Conservation (phyloP, 345 rosid species). For the Raphanus sativus region DNA sequence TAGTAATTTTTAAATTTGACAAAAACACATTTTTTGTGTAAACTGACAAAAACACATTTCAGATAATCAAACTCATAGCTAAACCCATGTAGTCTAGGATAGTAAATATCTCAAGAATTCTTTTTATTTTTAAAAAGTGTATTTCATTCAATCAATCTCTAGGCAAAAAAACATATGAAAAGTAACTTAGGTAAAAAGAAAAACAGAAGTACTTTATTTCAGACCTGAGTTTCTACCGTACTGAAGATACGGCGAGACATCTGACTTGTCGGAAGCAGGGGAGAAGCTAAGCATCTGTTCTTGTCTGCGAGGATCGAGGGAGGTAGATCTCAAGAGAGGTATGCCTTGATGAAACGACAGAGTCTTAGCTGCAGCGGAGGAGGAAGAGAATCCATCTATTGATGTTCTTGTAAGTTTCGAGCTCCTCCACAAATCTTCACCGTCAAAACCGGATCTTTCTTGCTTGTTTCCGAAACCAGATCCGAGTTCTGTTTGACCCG, state of each 20-base stretch:
- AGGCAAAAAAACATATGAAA: not conserved
- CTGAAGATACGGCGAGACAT: constrained; percentile 41
- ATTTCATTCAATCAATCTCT: not conserved
- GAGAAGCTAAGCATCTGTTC: constrained; percentile 64
- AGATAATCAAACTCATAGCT: not conserved
- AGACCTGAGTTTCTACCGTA: constrained; percentile 52
- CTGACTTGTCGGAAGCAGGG: constrained; percentile 48
- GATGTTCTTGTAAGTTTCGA: constrained; percentile 46
- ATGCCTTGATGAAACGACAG: constrained; percentile 49
- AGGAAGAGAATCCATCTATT: constrained; percentile 35
- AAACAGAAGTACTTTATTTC: constrained; percentile 12
- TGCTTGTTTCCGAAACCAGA: constrained; percentile 47
- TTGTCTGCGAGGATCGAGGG: constrained; percentile 40
- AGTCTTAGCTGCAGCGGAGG: constrained; percentile 30
- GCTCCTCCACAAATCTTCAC: constrained; percentile 48
- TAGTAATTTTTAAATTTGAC: not conserved
- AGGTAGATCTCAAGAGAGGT: constrained; percentile 59
- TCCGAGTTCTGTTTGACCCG: constrained; percentile 44
- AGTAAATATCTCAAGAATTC: not conserved
- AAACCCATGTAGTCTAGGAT: constrained; percentile 5
- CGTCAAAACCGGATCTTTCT: constrained; percentile 47
- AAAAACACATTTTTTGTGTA: not conserved
- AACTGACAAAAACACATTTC: constrained; percentile 5
- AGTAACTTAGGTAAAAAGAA: not conserved
- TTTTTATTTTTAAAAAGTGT: not conserved